A percentile compares a stretch with the other conserved stretches of the same genome.
phyloP scores from a whole-genome alignment of 768 basidiomycete species.

The Pulveroboletus sp. region DNA sequence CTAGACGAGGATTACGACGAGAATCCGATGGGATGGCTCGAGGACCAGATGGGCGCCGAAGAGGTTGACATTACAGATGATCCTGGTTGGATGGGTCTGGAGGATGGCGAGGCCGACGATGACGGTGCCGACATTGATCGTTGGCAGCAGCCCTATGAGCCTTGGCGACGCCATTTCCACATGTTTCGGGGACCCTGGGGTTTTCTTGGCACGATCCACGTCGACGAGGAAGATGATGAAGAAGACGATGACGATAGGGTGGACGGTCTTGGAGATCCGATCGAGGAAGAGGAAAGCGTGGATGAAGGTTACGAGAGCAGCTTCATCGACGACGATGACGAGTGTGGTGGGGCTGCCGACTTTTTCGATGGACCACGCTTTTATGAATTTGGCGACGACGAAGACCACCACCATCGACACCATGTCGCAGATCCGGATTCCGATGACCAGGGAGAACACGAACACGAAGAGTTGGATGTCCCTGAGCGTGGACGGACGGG shows the following conservation, averaged over 20 bases:
- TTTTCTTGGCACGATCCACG: slow-evolving; percentile 15
- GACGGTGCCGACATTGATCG: slow-evolving; percentile 26
- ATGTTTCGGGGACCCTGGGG: slow-evolving; percentile 18
- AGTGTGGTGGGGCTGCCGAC: neutral
- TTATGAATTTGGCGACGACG: slow-evolving; percentile 22
- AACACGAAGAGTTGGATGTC: neutral
- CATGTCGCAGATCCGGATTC: slow-evolving; percentile 4
- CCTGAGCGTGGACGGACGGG: neutral
- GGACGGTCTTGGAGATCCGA: slow-evolving; percentile 3
- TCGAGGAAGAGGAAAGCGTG: slow-evolving; percentile 23
- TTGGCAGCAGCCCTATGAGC: slow-evolving; percentile 14
- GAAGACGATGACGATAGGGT: slow-evolving; percentile 8
- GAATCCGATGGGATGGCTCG: slow-evolving; percentile 33
- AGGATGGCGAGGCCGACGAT: slow-evolving; percentile 33
- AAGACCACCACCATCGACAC: neutral
- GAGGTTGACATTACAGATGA: slow-evolving; percentile 29
- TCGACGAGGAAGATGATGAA: slow-evolving; percentile 26
- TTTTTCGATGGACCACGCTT: slow-evolving; percentile 17
- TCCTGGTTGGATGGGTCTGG: slow-evolving; percentile 33
- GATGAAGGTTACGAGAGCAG: slow-evolving; percentile 49
- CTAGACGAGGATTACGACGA: slow-evolving; percentile 26
- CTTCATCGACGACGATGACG: slow-evolving; percentile 53
- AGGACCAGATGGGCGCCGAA: slow-evolving; percentile 38
- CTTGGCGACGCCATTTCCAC: slow-evolving; percentile 15
- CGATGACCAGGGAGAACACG: slow-evolving; percentile 14